Evolutionary conservation across 75 land plant species (phyloP), one percentile per base, ranked within the genome.

Genomic region (Sequoiadendron giganteum): DNA sequence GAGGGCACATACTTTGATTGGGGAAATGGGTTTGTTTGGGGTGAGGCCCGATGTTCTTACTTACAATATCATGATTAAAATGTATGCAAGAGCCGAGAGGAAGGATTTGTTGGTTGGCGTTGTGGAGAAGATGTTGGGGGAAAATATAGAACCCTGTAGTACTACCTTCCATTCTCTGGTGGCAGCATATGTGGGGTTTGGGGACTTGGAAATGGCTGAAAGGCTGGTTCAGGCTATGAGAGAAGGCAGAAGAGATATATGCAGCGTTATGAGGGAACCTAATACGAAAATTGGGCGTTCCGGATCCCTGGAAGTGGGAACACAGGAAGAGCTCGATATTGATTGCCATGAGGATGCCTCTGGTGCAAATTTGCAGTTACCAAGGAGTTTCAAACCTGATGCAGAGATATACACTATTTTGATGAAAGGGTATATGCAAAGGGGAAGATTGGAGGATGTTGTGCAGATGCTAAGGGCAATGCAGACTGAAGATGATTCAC

Each of bases 341-440:
- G 72, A 83, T 1, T 14, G 28, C 42, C 52, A 11, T 32, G 78
- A 32, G 85, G 47, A 40, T 48, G 32, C 36, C 18, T 32, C 55
- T 84, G 6, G 9, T 36, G 89, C 88, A 65, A 88, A 90, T 10
- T 91, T 93, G 25, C 86, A 89, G 92, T 85, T 93, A 55, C 85
- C 90, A 0, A 90, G 90, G 88, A 83, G 87, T 38, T 94, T 89
- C 86, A 34, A 85, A 15, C 97, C 99, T 15, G 94, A 97, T 83
- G 87, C 94, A 8, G 90, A 99, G 21, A 94, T 95, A 4, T 98
- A 95, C 88, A 95, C 99, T 1, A 94, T 96, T 6, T 84, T 98
- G 85, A 98, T 98, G 99, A 98, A 98, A 73, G 99, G 99, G 9
- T 98, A 95, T 77, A 96, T 95, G 94, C 90, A 93, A 52, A 88